These are phyloP conservation scores for Naganishia randhawae DNA, from an alignment of 768 basidiomycete genomes.

Conservation along the genomic window DNA sequence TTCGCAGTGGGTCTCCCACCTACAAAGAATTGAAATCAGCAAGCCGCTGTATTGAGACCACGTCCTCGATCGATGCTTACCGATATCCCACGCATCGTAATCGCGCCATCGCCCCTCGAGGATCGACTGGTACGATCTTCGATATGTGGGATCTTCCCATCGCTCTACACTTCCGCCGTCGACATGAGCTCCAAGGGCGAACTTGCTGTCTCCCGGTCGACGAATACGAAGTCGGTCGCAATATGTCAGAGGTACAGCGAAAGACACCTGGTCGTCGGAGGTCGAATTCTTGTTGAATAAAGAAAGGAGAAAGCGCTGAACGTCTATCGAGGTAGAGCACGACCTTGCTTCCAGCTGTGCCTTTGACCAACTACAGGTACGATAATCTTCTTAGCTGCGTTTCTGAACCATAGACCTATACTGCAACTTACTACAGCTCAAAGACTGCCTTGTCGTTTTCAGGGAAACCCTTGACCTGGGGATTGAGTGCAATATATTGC, in stretches of 20 bases:
- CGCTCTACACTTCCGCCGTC: slow-evolving; percentile 73
- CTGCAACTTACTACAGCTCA: slow-evolving; percentile 33
- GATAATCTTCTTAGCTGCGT: neutral
- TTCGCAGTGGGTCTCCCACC: slow-evolving; percentile 52
- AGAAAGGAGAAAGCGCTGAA: slow-evolving; percentile 54
- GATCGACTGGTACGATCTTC: slow-evolving; percentile 59
- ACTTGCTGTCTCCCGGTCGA: slow-evolving; percentile 65
- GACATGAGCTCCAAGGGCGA: slow-evolving; percentile 64
- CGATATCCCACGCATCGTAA: slow-evolving; percentile 27
- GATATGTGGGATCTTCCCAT: slow-evolving; percentile 45
- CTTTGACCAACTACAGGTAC: slow-evolving; percentile 55
- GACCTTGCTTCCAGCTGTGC: slow-evolving; percentile 66
- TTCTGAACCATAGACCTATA: neutral
- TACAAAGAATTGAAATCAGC: neutral
- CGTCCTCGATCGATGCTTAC: neutral
- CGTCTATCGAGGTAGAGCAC: slow-evolving; percentile 60
- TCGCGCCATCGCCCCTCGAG: slow-evolving; percentile 32
- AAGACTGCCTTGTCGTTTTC: slow-evolving; percentile 64
- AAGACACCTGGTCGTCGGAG: neutral
- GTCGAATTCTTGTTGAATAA: slow-evolving; percentile 24
- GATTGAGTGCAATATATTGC: slow-evolving; percentile 40
- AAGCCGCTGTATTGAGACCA: neutral
- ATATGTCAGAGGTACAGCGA: slow-evolving; percentile 66
- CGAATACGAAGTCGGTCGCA: slow-evolving; percentile 73
- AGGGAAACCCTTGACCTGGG: slow-evolving; percentile 57